These are phyloP conservation scores for Cercophora samala DNA, from an alignment of 495 filamentous ascomycete species.

Conservation along the genomic window DNA sequence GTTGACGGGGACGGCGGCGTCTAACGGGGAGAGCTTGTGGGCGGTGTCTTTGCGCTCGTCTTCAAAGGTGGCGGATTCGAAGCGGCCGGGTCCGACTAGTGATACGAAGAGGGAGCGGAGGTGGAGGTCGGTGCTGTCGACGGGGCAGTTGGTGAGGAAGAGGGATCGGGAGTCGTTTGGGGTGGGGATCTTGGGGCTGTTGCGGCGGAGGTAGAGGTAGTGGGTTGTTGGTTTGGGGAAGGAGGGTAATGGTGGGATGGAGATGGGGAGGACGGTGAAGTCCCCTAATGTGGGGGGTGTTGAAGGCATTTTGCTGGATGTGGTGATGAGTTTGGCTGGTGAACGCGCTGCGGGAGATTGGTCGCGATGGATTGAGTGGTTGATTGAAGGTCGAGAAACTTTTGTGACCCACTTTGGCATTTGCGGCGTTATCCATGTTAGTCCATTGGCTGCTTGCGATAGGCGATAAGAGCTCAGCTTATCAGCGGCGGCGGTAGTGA, in stretches of 20 bases:
- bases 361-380: constrained; percentile 8
- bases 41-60: constrained; percentile 36
- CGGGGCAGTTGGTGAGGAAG: constrained; percentile 82
- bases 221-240: constrained; percentile 61
- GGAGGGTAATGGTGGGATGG: constrained; percentile 59
- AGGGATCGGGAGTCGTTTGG: constrained; percentile 69
- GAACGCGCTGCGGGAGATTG: neutral
- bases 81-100: constrained; percentile 66
- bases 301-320: constrained; percentile 31
- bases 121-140: constrained; percentile 76
- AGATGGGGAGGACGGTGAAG: constrained; percentile 53
- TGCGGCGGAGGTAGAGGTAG: constrained; percentile 80
- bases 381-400: constrained; percentile 15
- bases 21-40: constrained; percentile 20
- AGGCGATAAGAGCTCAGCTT: constrained; percentile 4
- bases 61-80: constrained; percentile 75
- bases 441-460: constrained; percentile 4
- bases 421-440: neutral
- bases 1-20: constrained; percentile 38
- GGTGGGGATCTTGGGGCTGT: constrained; percentile 73
- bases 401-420: constrained; percentile 12
- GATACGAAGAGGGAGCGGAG: constrained; percentile 68
- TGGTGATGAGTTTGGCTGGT: neutral
- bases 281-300: constrained; percentile 36
- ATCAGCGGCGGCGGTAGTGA: neutral